Base-by-base conservation (phyloP, 441 rosid genomes). In the Euphorbia schlechtendalii region DNA sequence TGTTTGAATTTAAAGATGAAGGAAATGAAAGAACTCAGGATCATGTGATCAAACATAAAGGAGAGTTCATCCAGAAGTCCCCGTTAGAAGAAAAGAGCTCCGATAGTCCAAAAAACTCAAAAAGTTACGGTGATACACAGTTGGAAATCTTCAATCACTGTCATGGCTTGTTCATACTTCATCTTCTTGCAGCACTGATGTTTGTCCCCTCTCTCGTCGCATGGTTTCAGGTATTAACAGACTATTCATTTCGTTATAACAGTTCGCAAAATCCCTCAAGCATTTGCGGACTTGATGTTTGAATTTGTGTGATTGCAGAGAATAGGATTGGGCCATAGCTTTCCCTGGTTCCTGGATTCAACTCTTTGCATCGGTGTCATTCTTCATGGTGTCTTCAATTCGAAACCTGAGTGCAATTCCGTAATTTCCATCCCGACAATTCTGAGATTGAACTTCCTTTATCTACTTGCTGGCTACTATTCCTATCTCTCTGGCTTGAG, bases 171-270 rank as follows among this genome's bases (percentile, higher is more conserved):
- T 77, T 91, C 66, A 73, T 86, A 55, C 81, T 94, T 66, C 96
- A 91, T 83, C 80, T 94, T 70, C 80, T 91, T 68, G 86, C 90
- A 21, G 66, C 89, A 53, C 76, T 89, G 69, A 91, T 94, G 99
- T 85, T 94, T 63, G 89, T 77, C 55, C 99, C 99, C 58, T 89
- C 99, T 43, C 83, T 94, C 36, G 80, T 77, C 11, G 95, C 99
- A 58, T 91, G 96, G 96, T 77, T 86, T 73, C 96, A 94, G 98
- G 99, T 94, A 84, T 45, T 30, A 66, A 30, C n/a, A n/a, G n/a
- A n/a, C n/a, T n/a, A n/a, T n/a, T n/a, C n/a, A n/a, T n/a, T n/a
- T n/a, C n/a, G n/a, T n/a, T n/a, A n/a, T n/a, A n/a, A n/a, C n/a
- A n/a, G n/a, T n/a, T n/a, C n/a, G n/a, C n/a, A n/a, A n/a, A n/a